Evolutionary conservation across 352 stramenopile genomes (phyloP).

Genomic region (Pythium brachiatum): DNA sequence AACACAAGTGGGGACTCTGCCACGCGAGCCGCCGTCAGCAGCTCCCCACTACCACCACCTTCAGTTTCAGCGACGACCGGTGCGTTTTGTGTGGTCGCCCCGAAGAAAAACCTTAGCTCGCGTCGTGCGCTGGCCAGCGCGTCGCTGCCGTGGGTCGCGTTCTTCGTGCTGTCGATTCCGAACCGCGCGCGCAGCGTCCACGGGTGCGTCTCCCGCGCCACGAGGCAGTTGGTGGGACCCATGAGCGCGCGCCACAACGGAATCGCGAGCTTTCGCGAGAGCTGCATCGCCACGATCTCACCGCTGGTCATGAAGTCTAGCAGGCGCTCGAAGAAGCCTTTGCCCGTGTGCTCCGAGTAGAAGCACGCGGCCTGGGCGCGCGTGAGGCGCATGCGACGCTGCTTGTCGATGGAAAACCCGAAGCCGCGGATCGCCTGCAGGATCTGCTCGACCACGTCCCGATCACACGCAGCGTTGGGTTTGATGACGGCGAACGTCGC

Average conservation of each 20-base stretch:
- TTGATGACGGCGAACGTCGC: constrained; percentile 65
- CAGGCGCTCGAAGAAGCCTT: constrained; percentile 57
- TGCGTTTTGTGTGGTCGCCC: constrained; percentile 12
- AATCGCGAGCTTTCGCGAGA: constrained; percentile 50
- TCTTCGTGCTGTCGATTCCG: constrained; percentile 71
- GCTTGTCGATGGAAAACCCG: constrained; percentile 48
- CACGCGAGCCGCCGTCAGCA: not conserved
- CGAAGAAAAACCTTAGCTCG: constrained; percentile 83
- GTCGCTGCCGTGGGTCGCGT: constrained; percentile 85
- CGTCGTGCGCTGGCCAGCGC: constrained; percentile 45
- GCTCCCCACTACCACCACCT: not conserved
- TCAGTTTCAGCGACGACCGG: not conserved
- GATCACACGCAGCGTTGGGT: constrained; percentile 42
- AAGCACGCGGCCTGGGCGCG: constrained; percentile 50
- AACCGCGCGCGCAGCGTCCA: constrained; percentile 72
- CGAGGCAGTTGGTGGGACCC: constrained; percentile 71
- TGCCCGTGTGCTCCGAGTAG: constrained; percentile 62
- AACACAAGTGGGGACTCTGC: constrained; percentile 1
- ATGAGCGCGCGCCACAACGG: constrained; percentile 66
- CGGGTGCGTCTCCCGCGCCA: constrained; percentile 42
- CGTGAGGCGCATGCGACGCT: constrained; percentile 37
- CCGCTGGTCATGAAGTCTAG: constrained; percentile 72
- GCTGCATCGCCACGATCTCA: constrained; percentile 49
- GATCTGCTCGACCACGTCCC: constrained; percentile 32
- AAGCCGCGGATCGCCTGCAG: constrained; percentile 35